Base-by-base conservation (phyloP, 169 alveolate species). In the Cryptosporidium andersoni region DNA sequence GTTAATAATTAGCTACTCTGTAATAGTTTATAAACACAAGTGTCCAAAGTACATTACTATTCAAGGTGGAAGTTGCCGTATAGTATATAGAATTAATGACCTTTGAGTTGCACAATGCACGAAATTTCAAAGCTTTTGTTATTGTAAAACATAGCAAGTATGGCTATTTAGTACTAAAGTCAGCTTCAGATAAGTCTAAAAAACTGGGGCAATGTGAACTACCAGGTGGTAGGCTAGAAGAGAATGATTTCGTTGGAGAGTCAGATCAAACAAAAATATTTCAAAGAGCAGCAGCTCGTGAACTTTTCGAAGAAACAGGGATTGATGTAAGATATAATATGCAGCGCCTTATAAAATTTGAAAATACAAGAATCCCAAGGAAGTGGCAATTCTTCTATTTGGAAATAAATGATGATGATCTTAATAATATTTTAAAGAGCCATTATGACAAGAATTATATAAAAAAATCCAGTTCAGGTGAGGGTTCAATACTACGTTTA, bases 161-260 rank as follows among this genome's bases (percentile, higher is more conserved):
- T 39, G 85, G 85, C 9, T 74, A 47, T 47, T 45, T 74, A 37
- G 34, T 74, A 34, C 42, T 74, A 11, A 37, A 53, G 63, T 53
- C 63, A 53, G 39, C 67, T 16, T 8, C 51, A n/a, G 2, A 64
- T 39, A 47, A 5, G 43, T 1, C 4, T 4, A 74, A 74, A 48
- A 48, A 60, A 34, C n/a, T 51, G 12, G 45, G 42, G 39, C 4
- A 39, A 3, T 74, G 11, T 48, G 74, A 74, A 48, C 40, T 74
- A 3, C 85, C 85, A 14, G 85, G 85, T 5, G 85, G 85, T 3
- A 74, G 85, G 37, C 16, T 74, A 37, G 85, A 74, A 9, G 53
- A 56, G 4, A 5, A 11, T 12, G 85, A 74, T 60, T 45, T 58
- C 4, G 12, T 3, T 5, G 40, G 11, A 8, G 39, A 62, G 16